A percentile compares a stretch with the other conserved stretches of the same genome.
Evolutionary conservation across 345 rosid species (phyloP).

Genomic region (Cardamine occulta): DNA sequence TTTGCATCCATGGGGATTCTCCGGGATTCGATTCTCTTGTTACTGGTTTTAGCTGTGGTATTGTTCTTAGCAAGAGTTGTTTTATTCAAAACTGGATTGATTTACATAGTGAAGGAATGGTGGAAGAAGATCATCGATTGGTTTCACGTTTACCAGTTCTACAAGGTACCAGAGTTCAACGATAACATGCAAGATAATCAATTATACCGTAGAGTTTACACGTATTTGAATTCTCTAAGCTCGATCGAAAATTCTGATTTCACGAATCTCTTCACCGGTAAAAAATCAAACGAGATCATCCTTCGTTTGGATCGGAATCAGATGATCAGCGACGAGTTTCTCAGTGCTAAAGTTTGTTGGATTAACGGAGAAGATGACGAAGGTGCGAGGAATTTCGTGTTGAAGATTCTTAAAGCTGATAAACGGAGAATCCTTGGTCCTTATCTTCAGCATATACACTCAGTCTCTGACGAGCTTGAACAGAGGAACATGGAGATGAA

Average conservation of each 20-base stretch:
- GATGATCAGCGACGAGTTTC: conserved; percentile 63
- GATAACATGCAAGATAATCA: conserved; percentile 61
- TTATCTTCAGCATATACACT: conserved; percentile 86
- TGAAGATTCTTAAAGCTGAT: conserved; percentile 73
- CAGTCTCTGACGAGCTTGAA: conserved; percentile 70
- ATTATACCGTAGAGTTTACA: conserved; percentile 53
- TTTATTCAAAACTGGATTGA: conserved; percentile 58
- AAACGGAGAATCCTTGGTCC: conserved; percentile 77
- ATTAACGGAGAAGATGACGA: conserved; percentile 45
- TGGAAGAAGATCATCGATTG: conserved; percentile 52
- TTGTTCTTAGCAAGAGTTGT: conserved; percentile 45
- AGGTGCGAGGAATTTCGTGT: conserved; percentile 45
- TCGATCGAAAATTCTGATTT: conserved; percentile 75
- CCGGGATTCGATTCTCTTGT: conserved; percentile 28
- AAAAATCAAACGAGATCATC: conserved; percentile 58
- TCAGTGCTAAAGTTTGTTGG: conserved; percentile 79
- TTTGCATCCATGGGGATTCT: conserved; percentile 45
- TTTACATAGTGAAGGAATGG: conserved; percentile 50
- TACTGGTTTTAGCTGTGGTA: background rate
- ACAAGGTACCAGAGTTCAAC: conserved; percentile 73
- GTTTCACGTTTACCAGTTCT: conserved; percentile 65
- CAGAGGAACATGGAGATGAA: conserved; percentile 56
- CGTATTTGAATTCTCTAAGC: conserved; percentile 64
- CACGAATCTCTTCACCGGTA: conserved; percentile 79
- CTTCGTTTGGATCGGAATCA: conserved; percentile 70